Evolutionary conservation across 2,329 filamentous ascomycete species (phyloP), one percentile per base, ranked within the genome.

Genomic region (Cladosporium sp.): DNA sequence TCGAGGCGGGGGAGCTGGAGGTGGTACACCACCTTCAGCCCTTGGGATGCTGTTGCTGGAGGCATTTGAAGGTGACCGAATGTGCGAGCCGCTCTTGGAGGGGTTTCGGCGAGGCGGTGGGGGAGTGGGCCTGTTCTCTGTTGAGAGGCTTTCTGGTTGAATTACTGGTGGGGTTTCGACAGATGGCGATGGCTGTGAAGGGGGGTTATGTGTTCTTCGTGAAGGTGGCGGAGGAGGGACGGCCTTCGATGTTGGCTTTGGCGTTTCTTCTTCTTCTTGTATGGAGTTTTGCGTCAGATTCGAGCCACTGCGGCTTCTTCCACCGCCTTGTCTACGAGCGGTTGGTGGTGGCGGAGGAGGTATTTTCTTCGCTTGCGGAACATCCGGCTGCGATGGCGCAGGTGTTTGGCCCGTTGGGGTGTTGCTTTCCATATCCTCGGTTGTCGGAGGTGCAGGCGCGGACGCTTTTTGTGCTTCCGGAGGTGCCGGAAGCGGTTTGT

Each of bases 401-500:
- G 39, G 39, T 12, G 34, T 18, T 15, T 37, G 32, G 12, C 19
- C 17, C n/a, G 29, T 36, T 22, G 29, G 8, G 7, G 32, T 7
- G 13, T 36, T n/a, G 32, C 32, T 15, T 15, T 4, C 7, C 6
- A 17, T n/a, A n/a, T n/a, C 8, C 3, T 43, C 49, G 7, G 15
- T 19, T 24, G 20, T 24, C 32, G 24, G 20, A 7, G 39, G 39
- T 17, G 34, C 13, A 15, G 34, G 34, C 24, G 50, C 24, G 13
- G 47, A 19, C 12, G 49, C 42, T 47, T 55, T 17, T 36, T 19
- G 56, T 30, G 24, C 32, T 34, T 50, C 47, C 61, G 77, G 77
- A 4, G 77, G 70, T 2, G 73, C 72, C 2, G 82, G 81, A 4
- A 85, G 72, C 1, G 82, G 80, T 58, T 85, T 86, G 64, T 83